Evolutionary conservation across 257 asterid species (phyloP).

Genomic region (Petunia secreta): DNA sequence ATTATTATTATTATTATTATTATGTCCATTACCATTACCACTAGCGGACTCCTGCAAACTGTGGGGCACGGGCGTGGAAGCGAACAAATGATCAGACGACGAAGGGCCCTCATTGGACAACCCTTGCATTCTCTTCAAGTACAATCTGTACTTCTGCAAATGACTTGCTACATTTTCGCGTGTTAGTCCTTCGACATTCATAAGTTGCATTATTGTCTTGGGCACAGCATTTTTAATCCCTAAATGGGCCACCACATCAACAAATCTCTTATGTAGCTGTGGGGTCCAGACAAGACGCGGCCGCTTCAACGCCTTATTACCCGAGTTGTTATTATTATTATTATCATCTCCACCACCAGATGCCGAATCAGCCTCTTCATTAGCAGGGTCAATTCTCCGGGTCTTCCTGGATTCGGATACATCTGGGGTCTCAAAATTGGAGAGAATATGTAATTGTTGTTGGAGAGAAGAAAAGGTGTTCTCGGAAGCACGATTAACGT

Average conservation of each 20-base stretch:
- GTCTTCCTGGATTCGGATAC: conserved; percentile 34
- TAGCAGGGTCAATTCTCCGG: conserved; percentile 26
- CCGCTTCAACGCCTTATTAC: conserved; percentile 27
- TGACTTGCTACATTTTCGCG: conserved; percentile 44
- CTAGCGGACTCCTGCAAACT: conserved; percentile 23
- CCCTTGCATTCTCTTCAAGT: conserved; percentile 42
- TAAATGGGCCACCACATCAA: conserved; percentile 39
- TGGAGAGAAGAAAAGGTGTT: conserved; percentile 24
- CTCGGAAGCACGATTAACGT: conserved; percentile 36
- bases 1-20: conserved; percentile 22
- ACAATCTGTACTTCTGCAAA: conserved; percentile 39
- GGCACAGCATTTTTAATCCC: conserved; percentile 41
- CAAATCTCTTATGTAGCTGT: conserved; percentile 40
- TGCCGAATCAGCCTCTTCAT: conserved; percentile 31
- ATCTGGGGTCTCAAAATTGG: conserved; percentile 25
- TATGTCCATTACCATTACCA: conserved; percentile 28
- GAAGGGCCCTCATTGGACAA: conserved; percentile 31
- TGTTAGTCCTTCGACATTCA: conserved; percentile 40
- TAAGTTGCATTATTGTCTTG: conserved; percentile 39
- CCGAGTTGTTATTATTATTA: background rate
- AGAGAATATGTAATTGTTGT: conserved; percentile 27
- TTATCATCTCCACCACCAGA: background rate
- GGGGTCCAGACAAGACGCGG: conserved; percentile 42
- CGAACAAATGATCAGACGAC: conserved; percentile 31
- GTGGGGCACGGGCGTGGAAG: conserved; percentile 35